A percentile compares a stretch with the other conserved stretches of the same genome.
These are phyloP conservation scores for Penicillium coprophilum DNA, from an alignment of 495 filamentous ascomycete species.

Conservation along the genomic window DNA sequence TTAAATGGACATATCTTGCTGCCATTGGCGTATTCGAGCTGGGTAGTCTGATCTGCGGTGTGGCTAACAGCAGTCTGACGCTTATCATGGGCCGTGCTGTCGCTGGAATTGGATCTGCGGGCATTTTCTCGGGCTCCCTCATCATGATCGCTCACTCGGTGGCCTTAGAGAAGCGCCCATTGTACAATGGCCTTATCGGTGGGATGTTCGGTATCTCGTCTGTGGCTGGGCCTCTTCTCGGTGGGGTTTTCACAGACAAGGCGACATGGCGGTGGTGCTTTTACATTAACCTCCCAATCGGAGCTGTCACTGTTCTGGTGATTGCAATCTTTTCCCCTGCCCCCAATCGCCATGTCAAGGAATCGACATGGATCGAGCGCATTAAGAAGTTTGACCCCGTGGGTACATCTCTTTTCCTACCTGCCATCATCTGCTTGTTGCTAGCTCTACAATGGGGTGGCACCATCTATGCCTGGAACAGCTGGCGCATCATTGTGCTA, in stretches of 20 bases:
- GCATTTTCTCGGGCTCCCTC: constrained; percentile 72
- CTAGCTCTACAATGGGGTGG: constrained; percentile 48
- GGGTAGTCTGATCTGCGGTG: constrained; percentile 68
- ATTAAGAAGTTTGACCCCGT: constrained; percentile 36
- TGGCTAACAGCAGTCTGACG: constrained; percentile 62
- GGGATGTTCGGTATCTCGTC: constrained; percentile 70
- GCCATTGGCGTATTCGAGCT: constrained; percentile 70
- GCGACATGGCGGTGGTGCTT: constrained; percentile 84
- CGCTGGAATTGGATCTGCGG: constrained; percentile 65
- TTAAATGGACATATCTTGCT: constrained; percentile 62
- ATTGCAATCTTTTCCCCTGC: constrained; percentile 53
- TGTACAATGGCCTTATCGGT: constrained; percentile 66
- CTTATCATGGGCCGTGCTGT: constrained; percentile 77
- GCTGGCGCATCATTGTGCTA: constrained; percentile 33
- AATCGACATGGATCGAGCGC: constrained; percentile 23
- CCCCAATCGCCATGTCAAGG: constrained; percentile 24
- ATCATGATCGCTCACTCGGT: constrained; percentile 64
- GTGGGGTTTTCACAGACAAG: constrained; percentile 57
- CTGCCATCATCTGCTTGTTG: constrained; percentile 39
- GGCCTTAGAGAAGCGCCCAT: constrained; percentile 62
- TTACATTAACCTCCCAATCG: constrained; percentile 72
- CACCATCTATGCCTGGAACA: constrained; percentile 36
- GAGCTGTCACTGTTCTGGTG: constrained; percentile 54
- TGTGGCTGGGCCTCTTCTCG: constrained; percentile 64
- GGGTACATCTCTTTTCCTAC: constrained; percentile 38